Base-by-base conservation (phyloP, 768 basidiomycete species). In the Amanita phalloides region DNA sequence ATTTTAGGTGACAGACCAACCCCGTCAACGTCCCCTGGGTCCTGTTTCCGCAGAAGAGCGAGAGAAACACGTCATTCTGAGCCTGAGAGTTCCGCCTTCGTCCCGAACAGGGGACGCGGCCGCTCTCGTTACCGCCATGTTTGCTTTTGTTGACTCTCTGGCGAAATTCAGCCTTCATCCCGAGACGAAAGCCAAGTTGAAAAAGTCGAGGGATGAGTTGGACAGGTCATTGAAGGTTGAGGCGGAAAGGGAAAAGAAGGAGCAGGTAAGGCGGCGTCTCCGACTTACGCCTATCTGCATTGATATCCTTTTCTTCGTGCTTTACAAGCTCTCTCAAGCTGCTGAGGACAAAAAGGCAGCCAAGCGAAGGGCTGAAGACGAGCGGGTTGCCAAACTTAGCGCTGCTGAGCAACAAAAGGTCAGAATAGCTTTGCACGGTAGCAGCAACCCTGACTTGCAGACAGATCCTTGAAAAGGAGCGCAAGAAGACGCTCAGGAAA, bases 351-450 rank as follows among this genome's bases (percentile, higher is more conserved):
- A 81, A 65, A 78, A 79, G 50, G 77, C 79, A 5, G 84, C 81
- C 32, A 90, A 87, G 66, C 79, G 79, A 55, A 79, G 74, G 62
- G 80, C 78, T 2, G 86, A 88, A 63, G 76, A 90, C 56, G 90
- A 88, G 54, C 74, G 78, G 56, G 64, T 90, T 38, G 71, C 84
- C 32, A 82, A 79, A 60, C 75, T 92, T 51, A 85, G 83, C 59
- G 74, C 88, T 28, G 75, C 81, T 17, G 88, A 91, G 58, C 90
- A 91, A 70, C 81, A 83, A 71, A 92, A 91, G 80, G 86, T 82
- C 48, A 45, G 62, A 55, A 9, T 17, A 53, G 14, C 44, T 51
- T 26, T 20, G 20, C 43, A 36, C 30, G 21, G 6, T 33, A 37
- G n/a, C 9, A 4, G 4, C 10, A 33, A 25, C 42, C 43, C 57